Evolutionary conservation across 2,329 filamentous ascomycete species (phyloP).

Genomic region (Paraphoma sp.): DNA sequence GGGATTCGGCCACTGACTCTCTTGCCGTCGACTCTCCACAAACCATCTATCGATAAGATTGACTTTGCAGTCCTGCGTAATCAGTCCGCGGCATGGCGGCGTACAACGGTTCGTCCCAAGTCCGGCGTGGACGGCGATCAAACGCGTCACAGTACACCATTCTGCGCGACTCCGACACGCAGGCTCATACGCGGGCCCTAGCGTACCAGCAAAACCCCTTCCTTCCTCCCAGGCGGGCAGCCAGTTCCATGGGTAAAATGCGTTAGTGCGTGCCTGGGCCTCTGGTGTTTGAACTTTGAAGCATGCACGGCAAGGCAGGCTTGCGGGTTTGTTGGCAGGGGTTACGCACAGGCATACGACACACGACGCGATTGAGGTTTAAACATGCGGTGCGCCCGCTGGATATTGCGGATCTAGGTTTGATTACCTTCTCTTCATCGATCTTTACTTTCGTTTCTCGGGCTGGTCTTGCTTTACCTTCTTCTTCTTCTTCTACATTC

Average conservation of each 20-base stretch:
- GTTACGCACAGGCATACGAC: not conserved
- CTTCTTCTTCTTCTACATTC: slow-evolving; percentile 5
- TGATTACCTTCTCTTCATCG: not conserved
- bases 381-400: not conserved
- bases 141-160: slow-evolving; percentile 13
- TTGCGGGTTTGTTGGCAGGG: not conserved
- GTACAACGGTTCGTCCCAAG: too few relatives aligned
- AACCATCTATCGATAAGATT: slow-evolving; percentile 13
- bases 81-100: slow-evolving; percentile 20
- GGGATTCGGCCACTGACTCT: not conserved
- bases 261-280: not conserved
- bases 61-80: slow-evolving; percentile 3
- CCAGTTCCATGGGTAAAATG: not conserved
- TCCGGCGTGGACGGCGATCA: slow-evolving; percentile 29
- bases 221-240: slow-evolving; percentile 3
- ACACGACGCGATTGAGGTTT: not conserved
- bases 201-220: slow-evolving; percentile 8
- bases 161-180: not conserved
- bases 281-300: not conserved
- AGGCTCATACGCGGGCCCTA: slow-evolving; percentile 5
- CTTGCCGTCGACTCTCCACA: not conserved
- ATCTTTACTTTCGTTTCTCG: slow-evolving; percentile 19
- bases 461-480: slow-evolving; percentile 1
- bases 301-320: not conserved
- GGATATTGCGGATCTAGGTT: not conserved